Evolutionary conservation across 805 yeast species (phyloP).

Genomic region (Candida sonorensis): DNA sequence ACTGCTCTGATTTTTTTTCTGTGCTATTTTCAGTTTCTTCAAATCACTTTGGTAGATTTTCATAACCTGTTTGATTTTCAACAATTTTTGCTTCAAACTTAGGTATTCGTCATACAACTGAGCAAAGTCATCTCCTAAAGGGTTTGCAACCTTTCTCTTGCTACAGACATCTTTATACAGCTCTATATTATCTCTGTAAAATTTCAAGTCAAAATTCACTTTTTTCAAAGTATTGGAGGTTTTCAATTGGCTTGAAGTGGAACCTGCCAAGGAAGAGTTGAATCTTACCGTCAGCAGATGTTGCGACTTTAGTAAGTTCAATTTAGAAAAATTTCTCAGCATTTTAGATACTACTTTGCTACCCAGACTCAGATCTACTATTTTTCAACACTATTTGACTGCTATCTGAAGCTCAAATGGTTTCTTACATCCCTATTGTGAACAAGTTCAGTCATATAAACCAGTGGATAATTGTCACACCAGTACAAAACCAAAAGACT

Average conservation of each 20-base stretch:
- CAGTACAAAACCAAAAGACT: too few species aligned
- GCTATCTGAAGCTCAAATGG: too few species aligned
- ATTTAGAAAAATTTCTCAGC: too few species aligned
- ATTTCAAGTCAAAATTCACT: slow-evolving; percentile 30
- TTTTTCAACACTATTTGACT: too few species aligned
- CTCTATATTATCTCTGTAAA: slow-evolving; percentile 23
- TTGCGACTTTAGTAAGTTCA: too few species aligned
- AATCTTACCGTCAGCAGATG: background rate
- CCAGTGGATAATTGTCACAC: too few species aligned
- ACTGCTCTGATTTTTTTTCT: slow-evolving; percentile 7
- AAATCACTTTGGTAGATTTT: slow-evolving; percentile 15
- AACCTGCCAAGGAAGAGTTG: slow-evolving; percentile 18
- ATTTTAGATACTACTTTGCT: too few species aligned
- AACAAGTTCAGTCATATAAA: too few species aligned
- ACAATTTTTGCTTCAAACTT: slow-evolving; percentile 6
- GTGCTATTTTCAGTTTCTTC: slow-evolving; percentile 12
- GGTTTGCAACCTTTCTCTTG: slow-evolving; percentile 27
- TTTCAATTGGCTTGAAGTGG: slow-evolving; percentile 8
- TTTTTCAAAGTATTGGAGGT: slow-evolving; percentile 25
- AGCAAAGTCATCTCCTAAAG: slow-evolving; percentile 17
- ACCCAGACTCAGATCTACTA: too few species aligned
- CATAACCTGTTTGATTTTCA: slow-evolving; percentile 17
- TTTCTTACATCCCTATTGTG: too few species aligned
- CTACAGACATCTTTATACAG: slow-evolving; percentile 23
- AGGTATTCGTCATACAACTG: slow-evolving; percentile 13